Evolutionary conservation across 164 flowering plant genomes (phyloP).

Genomic region (Umbilicus rupestris): DNA sequence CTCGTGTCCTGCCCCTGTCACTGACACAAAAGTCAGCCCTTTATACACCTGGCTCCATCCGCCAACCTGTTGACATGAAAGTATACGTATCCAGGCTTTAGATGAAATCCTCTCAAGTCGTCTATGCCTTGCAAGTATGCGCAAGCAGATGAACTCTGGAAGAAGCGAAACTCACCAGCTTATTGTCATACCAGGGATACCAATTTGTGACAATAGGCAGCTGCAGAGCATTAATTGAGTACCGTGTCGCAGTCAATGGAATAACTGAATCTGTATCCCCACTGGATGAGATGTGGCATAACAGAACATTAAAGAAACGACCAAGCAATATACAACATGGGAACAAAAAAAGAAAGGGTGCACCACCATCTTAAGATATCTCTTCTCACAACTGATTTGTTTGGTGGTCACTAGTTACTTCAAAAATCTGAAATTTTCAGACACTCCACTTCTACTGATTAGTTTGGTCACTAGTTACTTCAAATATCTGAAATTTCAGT

Average conservation of each 20-base stretch:
- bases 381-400: no score
- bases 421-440: no score
- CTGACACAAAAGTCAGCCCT: conserved; percentile 78
- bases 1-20: conserved; percentile 92
- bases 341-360: not conserved
- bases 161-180: conserved; percentile 45
- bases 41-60: conserved; percentile 98
- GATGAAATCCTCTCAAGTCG: not conserved
- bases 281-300: conserved; percentile 8
- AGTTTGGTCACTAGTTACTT: no score
- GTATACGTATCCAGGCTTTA: not conserved
- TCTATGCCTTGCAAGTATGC: not conserved
- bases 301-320: not conserved
- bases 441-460: no score
- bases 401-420: no score
- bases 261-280: conserved; percentile 89
- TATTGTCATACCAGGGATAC: conserved; percentile 81
- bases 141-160: not conserved
- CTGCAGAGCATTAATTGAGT: conserved; percentile 74
- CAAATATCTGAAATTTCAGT: no score
- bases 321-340: not conserved
- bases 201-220: conserved; percentile 65
- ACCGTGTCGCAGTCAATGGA: conserved; percentile 47
- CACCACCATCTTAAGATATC: no score
- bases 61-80: conserved; percentile 53